Evolutionary conservation across 2,329 filamentous ascomycete species (phyloP).

Genomic region (Phyllosticta paracitricarpa): DNA sequence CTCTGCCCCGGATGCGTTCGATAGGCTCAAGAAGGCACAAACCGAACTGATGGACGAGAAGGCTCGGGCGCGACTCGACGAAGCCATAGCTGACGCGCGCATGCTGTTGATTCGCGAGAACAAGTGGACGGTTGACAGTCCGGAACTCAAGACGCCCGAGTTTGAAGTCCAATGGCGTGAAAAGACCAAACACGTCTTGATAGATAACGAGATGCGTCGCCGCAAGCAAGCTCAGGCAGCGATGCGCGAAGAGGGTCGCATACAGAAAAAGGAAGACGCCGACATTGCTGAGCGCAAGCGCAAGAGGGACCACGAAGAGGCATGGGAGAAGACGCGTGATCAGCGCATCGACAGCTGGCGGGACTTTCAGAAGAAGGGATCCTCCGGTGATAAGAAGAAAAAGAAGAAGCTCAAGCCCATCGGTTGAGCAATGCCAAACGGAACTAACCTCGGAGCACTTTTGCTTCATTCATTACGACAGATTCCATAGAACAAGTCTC

Average conservation of each 20-base stretch:
- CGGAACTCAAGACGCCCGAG: conserved; percentile 72
- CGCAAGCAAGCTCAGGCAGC: conserved; percentile 81
- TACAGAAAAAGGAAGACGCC: conserved; percentile 76
- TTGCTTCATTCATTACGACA: background rate
- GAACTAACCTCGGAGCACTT: conserved; percentile 12
- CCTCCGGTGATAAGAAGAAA: conserved; percentile 32
- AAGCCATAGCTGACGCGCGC: conserved; percentile 90
- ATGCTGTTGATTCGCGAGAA: conserved; percentile 90
- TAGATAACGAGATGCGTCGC: conserved; percentile 83
- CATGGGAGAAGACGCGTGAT: conserved; percentile 90
- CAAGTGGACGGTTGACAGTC: conserved; percentile 83
- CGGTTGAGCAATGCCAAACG: conserved; percentile 29
- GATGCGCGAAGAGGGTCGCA: conserved; percentile 91
- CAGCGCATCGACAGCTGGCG: conserved; percentile 90
- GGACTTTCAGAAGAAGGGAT: conserved; percentile 56
- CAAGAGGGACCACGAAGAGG: conserved; percentile 77
- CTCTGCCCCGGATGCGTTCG: conserved; percentile 85
- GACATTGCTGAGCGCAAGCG: conserved; percentile 57
- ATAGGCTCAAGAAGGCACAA: conserved; percentile 91
- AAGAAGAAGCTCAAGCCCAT: conserved; percentile 45
- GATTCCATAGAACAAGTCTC: background rate
- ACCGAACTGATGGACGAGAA: conserved; percentile 90
- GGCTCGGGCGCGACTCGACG: conserved; percentile 74
- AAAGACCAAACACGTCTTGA: conserved; percentile 79
- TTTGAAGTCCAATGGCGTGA: conserved; percentile 82